Percentiles rank a stretch among this genome's conserved stretches.
These are phyloP conservation scores for Xanthoconium separans DNA, from an alignment of 1,284 basidiomycete genomes.

Conservation along the genomic window DNA sequence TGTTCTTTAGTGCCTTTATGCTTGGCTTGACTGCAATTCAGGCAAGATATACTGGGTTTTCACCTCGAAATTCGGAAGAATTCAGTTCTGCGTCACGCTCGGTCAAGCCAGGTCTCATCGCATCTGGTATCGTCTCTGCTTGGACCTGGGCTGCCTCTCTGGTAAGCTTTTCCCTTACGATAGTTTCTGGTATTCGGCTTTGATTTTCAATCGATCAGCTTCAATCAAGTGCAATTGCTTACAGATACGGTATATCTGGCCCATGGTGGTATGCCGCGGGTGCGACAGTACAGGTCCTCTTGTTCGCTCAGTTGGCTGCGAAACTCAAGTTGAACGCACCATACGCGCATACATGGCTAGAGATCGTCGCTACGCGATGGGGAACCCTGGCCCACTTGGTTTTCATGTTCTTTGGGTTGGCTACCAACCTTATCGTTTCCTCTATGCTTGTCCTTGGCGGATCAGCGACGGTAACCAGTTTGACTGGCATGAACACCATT, in stretches of 20 bases:
- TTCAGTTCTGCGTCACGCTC: conserved; percentile 82
- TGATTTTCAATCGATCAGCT: conserved; percentile 37
- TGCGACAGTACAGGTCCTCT: conserved; percentile 68
- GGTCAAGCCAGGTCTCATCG: conserved; percentile 88
- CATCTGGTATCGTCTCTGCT: conserved; percentile 83
- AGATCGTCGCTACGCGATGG: conserved; percentile 67
- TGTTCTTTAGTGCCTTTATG: conserved; percentile 85
- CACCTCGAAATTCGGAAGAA: conserved; percentile 71
- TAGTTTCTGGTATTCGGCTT: neutral
- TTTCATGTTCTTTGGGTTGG: conserved; percentile 79
- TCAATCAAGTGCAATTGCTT: conserved; percentile 80
- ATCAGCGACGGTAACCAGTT: conserved; percentile 71
- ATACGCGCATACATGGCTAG: conserved; percentile 57
- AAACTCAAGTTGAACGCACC: conserved; percentile 74
- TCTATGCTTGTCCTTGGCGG: conserved; percentile 66
- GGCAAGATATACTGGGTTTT: conserved; percentile 70
- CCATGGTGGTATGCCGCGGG: conserved; percentile 75
- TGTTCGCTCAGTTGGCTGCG: conserved; percentile 72
- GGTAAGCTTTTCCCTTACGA: conserved; percentile 36
- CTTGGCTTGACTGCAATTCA: conserved; percentile 66
- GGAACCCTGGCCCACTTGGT: conserved; percentile 71
- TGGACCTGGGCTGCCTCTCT: conserved; percentile 84
- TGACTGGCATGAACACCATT: conserved; percentile 83
- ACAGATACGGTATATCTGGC: conserved; percentile 77
- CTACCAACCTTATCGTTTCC: conserved; percentile 78